phyloP scores from a whole-genome alignment of 1,284 basidiomycete genomes.

The Takashimella tepidaria region DNA sequence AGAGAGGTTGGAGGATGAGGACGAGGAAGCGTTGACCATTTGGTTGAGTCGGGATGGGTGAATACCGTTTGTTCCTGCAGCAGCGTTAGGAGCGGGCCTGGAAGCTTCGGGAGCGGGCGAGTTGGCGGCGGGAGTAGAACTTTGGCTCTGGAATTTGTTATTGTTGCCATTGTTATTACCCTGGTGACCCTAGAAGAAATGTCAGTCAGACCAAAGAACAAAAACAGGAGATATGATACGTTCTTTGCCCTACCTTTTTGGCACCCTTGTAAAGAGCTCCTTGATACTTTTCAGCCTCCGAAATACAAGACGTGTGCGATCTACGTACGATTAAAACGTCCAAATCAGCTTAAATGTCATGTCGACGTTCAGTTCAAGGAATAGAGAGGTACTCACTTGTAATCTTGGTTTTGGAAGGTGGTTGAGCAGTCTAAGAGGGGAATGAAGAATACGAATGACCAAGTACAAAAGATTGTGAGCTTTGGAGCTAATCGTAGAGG shows the following conservation, averaged over 20 bases:
- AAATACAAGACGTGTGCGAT: conserved; percentile 72
- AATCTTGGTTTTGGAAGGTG: conserved; percentile 68
- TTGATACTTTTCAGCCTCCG: conserved; percentile 88
- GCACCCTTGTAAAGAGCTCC: conserved; percentile 75
- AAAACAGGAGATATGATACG: no score
- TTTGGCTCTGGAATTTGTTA: conserved; percentile 1
- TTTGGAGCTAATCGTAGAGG: no score
- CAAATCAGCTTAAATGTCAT: conserved; percentile 16
- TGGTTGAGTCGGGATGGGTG: conserved; percentile 35
- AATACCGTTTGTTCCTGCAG: conserved; percentile 16
- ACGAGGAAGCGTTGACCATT: background rate
- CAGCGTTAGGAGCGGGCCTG: conserved; percentile 4
- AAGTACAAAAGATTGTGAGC: no score
- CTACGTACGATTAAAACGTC: conserved; percentile 21
- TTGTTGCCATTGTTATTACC: background rate
- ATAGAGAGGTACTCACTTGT: conserved; percentile 53
- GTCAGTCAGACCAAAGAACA: background rate
- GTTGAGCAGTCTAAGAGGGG: conserved; percentile 71
- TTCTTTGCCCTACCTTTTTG: conserved; percentile 53
- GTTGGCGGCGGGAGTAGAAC: conserved; percentile 4
- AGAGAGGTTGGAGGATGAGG: background rate
- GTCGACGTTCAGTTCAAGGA: background rate
- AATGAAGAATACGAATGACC: no score
- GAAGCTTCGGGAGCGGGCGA: conserved; percentile 8
- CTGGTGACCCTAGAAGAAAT: background rate